Evolutionary conservation across 1,139 yeast genomes (phyloP).

Genomic region (Magnusiomyces tetraspermus): DNA sequence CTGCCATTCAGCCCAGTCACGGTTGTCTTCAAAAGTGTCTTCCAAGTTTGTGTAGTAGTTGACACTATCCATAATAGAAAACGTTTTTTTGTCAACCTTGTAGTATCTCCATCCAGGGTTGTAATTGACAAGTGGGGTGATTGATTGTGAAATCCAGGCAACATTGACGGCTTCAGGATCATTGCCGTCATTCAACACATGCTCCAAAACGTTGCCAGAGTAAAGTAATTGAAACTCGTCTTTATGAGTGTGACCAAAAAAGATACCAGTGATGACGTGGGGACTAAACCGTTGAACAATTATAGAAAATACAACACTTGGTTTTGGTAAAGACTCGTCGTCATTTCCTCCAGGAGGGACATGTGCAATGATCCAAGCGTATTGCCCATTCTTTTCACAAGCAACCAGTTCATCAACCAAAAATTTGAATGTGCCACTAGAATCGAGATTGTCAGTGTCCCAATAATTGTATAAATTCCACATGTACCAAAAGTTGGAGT

Average conservation of each 20-base stretch:
- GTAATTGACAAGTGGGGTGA: slow-evolving; percentile 49
- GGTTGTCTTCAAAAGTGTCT: slow-evolving; percentile 36
- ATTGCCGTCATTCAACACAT: slow-evolving; percentile 15
- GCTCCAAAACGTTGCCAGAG: slow-evolving; percentile 26
- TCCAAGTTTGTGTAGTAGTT: slow-evolving; percentile 39
- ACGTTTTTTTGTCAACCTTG: slow-evolving; percentile 54
- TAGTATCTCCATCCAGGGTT: slow-evolving; percentile 71
- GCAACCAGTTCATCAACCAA: slow-evolving; percentile 46
- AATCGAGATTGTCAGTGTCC: slow-evolving; percentile 46
- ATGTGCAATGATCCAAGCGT: slow-evolving; percentile 59
- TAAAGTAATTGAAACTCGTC: slow-evolving; percentile 58
- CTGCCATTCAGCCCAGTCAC: slow-evolving; percentile 22
- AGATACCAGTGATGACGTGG: slow-evolving; percentile 51
- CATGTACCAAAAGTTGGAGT: slow-evolving; percentile 51
- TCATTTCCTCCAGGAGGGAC: slow-evolving; percentile 39
- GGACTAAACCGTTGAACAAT: slow-evolving; percentile 62
- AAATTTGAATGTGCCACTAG: slow-evolving; percentile 52
- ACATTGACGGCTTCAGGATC: slow-evolving; percentile 41
- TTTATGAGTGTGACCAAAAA: slow-evolving; percentile 64
- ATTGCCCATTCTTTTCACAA: slow-evolving; percentile 44
- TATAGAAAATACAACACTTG: slow-evolving; percentile 46
- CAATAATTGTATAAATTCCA: slow-evolving; percentile 51
- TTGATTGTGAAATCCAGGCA: slow-evolving; percentile 60
- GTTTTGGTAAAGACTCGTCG: slow-evolving; percentile 55
- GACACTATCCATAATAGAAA: slow-evolving; percentile 50